These are phyloP conservation scores for Penicillium samsonianum DNA, from an alignment of 495 filamentous ascomycete species.

Conservation along the genomic window DNA sequence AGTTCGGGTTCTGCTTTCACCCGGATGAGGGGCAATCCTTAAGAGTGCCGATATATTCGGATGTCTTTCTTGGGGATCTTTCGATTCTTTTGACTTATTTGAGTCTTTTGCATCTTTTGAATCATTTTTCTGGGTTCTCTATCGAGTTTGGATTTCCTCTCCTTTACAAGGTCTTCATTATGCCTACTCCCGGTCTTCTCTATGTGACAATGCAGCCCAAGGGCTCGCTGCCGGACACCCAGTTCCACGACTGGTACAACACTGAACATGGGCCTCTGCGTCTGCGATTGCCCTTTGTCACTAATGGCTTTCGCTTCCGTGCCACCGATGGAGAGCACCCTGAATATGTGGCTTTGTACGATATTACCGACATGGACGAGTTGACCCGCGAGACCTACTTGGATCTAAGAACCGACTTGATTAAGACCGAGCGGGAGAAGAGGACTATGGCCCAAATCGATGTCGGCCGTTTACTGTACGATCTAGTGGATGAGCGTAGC, in stretches of 20 bases:
- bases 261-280: constrained; percentile 82
- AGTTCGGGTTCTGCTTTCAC: constrained; percentile 31
- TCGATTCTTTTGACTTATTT: neutral
- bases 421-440: constrained; percentile 71
- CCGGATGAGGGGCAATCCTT: constrained; percentile 21
- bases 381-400: constrained; percentile 67
- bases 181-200: constrained; percentile 62
- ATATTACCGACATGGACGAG: constrained; percentile 71
- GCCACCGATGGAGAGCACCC: constrained; percentile 60
- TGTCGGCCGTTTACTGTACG: constrained; percentile 68
- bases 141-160: neutral
- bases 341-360: constrained; percentile 76
- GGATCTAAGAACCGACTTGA: constrained; percentile 59
- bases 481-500: constrained; percentile 57
- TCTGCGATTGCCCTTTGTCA: constrained; percentile 69
- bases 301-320: constrained; percentile 76
- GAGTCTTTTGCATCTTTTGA: no score
- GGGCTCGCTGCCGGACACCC: constrained; percentile 58
- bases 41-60: constrained; percentile 5
- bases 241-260: constrained; percentile 91
- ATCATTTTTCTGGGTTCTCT: neutral
- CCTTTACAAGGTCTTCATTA: constrained; percentile 24
- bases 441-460: constrained; percentile 74
- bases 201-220: constrained; percentile 79
- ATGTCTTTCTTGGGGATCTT: neutral